These are phyloP conservation scores for Cordyceps sp. DNA, from an alignment of 2,329 filamentous ascomycete species.

Conservation along the genomic window DNA sequence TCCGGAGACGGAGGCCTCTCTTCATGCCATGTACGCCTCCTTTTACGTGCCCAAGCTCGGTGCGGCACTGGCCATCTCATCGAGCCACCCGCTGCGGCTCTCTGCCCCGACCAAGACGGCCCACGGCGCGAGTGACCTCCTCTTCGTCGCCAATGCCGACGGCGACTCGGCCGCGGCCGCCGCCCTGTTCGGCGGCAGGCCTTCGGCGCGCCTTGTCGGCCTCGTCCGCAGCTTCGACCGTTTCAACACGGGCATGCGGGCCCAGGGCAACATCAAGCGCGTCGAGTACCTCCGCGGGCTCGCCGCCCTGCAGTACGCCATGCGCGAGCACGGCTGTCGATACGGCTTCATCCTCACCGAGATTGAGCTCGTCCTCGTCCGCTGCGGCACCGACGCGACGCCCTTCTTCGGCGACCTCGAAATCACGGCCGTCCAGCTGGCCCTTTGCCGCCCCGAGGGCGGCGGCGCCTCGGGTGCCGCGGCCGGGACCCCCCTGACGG, in stretches of 20 bases:
- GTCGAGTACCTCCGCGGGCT: conserved; percentile 82
- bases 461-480: conserved; percentile 10
- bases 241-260: conserved; percentile 91
- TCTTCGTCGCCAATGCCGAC: conserved; percentile 49
- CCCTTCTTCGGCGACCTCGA: conserved; percentile 87
- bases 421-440: conserved; percentile 44
- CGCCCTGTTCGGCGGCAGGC: conserved; percentile 30
- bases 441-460: conserved; percentile 15
- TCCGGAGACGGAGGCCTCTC: conserved; percentile 62
- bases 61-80: conserved; percentile 61
- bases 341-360: conserved; percentile 96
- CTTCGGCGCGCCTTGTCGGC: conserved; percentile 49
- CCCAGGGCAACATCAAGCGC: conserved; percentile 67
- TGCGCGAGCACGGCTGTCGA: conserved; percentile 84
- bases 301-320: conserved; percentile 71
- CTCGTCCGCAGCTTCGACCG: conserved; percentile 85
- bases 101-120: conserved; percentile 20
- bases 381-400: conserved; percentile 53
- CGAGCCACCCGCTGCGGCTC: conserved; percentile 44
- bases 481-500: conserved; percentile 39
- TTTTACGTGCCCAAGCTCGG: conserved; percentile 82
- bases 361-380: conserved; percentile 83
- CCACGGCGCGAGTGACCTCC: conserved; percentile 28
- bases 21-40: conserved; percentile 58
- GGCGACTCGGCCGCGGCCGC: conserved; percentile 39